Evolutionary conservation across 768 basidiomycete genomes (phyloP), one percentile per base, ranked within the genome.

Genomic region (Paxillus involutus): DNA sequence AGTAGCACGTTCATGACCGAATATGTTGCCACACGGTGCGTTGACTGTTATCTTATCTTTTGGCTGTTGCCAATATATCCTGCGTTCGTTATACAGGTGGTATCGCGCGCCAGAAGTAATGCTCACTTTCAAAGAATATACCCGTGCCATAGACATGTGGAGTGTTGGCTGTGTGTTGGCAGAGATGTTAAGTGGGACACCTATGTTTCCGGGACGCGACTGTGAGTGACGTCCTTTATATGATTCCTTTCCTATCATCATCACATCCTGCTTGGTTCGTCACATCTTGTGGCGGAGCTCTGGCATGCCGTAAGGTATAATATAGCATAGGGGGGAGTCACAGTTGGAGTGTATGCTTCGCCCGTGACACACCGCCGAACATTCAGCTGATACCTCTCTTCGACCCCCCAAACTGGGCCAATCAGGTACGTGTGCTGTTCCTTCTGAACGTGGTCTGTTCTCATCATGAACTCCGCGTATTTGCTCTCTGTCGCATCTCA

Each of bases 21-120:
- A 82, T 98, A 98, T 61, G 95, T 98, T 21, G 94, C 95, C 1
- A 98, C 96, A 13, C 80, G 95, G 81, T 94, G 54, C 47, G 71
- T 52, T 17, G 5, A 8, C 16, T 12, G 35, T 44, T 19, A 8
- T 4, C 19, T 3, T 46, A 37, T 44, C 32, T 26, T 10, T 26
- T 3, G 3, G 30, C 19, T 26, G 37, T 39, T 41, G 9, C 33
- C 24, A 43, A 36, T 51, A 56, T 29, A 32, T 13, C 42, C 58
- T 49, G 26, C 44, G 52, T 39, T 42, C 44, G 52, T 39, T 42
- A 37, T 24, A 11, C 47, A 86, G 93, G 65, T 98, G 96, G 96
- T 98, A 98, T 68, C 85, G 96, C 30, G 96, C 96, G 0, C 96
- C 96, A 0, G 96, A 98, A 69, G 91, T 98, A 57, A 98, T 98